A percentile compares a stretch with the other conserved stretches of the same genome.
phyloP scores from a whole-genome alignment of 2,329 filamentous ascomycete species.

The Chaetomiaceae sp. region DNA sequence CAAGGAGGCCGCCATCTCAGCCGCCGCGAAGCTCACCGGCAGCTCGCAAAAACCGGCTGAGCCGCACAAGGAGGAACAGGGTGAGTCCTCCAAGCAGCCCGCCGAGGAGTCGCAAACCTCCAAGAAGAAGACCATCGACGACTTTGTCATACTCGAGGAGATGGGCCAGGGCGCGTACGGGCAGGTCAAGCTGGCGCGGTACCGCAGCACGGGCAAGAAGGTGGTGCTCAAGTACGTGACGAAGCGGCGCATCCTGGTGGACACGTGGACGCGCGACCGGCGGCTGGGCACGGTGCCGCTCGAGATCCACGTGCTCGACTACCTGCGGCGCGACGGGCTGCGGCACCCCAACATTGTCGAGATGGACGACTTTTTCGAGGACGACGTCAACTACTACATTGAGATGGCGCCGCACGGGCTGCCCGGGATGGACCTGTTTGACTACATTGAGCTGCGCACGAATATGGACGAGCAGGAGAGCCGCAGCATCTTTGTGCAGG shows the following conservation, averaged over 20 bases:
- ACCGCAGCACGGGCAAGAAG: conserved; percentile 76
- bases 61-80: conserved; percentile 31
- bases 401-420: conserved; percentile 95
- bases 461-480: conserved; percentile 97
- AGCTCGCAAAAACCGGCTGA: conserved; percentile 24
- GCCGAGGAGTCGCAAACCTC: conserved; percentile 42
- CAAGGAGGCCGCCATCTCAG: conserved; percentile 52
- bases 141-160: conserved; percentile 91
- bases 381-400: conserved; percentile 94
- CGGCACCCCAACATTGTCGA: conserved; percentile 67
- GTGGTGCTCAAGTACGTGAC: conserved; percentile 97
- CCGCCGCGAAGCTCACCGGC: conserved; percentile 51
- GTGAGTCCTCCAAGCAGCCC: conserved; percentile 35
- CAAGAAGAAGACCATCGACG: conserved; percentile 71
- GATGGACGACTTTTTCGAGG: conserved; percentile 71
- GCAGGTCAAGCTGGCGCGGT: conserved; percentile 89
- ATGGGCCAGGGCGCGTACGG: conserved; percentile 99
- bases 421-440: conserved; percentile 96
- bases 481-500: conserved; percentile 91
- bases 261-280: conserved; percentile 96
- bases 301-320: conserved; percentile 96
- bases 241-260: conserved; percentile 91
- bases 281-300: conserved; percentile 89
- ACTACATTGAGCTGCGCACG: conserved; percentile 93
- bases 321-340: conserved; percentile 69